These are phyloP conservation scores for Escovopsis weberi DNA, from an alignment of 2,329 filamentous ascomycete species.

Conservation along the genomic window DNA sequence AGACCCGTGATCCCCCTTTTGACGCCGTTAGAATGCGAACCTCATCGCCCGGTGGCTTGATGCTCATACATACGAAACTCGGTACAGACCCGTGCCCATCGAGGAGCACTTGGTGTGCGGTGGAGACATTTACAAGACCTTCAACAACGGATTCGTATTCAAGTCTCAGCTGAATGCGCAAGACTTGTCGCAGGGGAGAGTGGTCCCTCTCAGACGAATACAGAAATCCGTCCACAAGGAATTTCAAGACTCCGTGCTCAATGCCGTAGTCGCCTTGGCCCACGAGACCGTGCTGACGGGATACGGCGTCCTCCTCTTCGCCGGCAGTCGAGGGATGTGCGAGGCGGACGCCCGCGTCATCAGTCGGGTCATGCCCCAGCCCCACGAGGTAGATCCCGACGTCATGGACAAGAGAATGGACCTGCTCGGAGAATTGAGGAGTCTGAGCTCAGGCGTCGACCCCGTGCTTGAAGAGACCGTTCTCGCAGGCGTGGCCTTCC, in stretches of 20 bases:
- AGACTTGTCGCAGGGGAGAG: conserved; percentile 19
- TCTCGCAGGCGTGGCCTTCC: conserved; percentile 55
- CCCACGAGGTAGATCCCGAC: conserved; percentile 28
- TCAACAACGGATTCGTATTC: conserved; percentile 38
- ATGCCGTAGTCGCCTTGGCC: conserved; percentile 55
- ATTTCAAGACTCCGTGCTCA: conserved; percentile 48
- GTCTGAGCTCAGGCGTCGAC: conserved; percentile 52
- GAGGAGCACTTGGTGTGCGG: conserved; percentile 63
- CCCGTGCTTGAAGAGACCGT: conserved; percentile 49
- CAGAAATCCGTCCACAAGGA: conserved; percentile 43
- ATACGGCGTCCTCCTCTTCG: conserved; percentile 61
- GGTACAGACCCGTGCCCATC: conserved; percentile 60
- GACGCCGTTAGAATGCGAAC: conserved; percentile 44
- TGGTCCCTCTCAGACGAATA: conserved; percentile 33
- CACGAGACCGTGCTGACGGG: conserved; percentile 54
- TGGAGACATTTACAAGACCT: conserved; percentile 49
- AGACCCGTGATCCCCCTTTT: not conserved
- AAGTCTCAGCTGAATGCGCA: conserved; percentile 36
- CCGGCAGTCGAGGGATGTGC: conserved; percentile 51
- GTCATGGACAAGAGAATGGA: conserved; percentile 46
- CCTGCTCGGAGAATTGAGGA: conserved; percentile 50
- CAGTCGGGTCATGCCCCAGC: conserved; percentile 46
- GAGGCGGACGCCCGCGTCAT: conserved; percentile 56
- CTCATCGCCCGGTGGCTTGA: conserved; percentile 55
- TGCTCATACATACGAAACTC: conserved; percentile 57